Evolutionary conservation across 129 eudicot genomes (phyloP), one percentile per base, ranked within the genome.

Genomic region (Flaveria brownii): DNA sequence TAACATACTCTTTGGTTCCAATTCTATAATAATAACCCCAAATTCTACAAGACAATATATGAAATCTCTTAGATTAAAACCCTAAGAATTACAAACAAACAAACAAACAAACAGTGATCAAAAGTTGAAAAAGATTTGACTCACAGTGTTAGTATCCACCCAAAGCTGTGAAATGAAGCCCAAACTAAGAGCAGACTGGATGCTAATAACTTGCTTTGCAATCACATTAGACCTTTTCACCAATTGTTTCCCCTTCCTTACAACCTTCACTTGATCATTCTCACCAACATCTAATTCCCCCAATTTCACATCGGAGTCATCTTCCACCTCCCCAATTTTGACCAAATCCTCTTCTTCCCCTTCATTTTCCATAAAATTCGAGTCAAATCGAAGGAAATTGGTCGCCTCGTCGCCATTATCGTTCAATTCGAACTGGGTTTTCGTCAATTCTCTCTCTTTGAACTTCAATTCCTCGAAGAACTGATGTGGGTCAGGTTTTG

Each of bases 151-250:
- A 13, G 87, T 75, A 74, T 91, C 86, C 23, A 91, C 90, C 97
- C 95, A 91, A 51, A 91, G 88, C 83, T 88, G 95, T 13, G 97
- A 83, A 73, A 87, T 77, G 45, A 91, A 91, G 26, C 97, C 97
- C 68, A 88, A 82, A 79, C 85, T 82, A 75, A 85, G 80, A 49
- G 92, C 97, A 81, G 97, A 88, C 6, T 84, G 79, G 20, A 88
- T 69, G 71, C 92, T 79, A 70, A 91, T 91, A 23, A 91, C 95
- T 88, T 87, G 97, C 82, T 91, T 91, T 2, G 97, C 97, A 17
- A 91, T 65, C 46, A 91, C 30, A 69, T 45, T 91, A 6, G 89
- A 85, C 78, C 97, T 88, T 68, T 78, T 87, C 82, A 87, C 60
- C 86, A 73, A 43, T 71, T 82, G 86, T 17, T 79, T 83, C 81